Evolutionary conservation across 2,329 filamentous ascomycete species (phyloP).

Genomic region (Cordyceps militaris): DNA sequence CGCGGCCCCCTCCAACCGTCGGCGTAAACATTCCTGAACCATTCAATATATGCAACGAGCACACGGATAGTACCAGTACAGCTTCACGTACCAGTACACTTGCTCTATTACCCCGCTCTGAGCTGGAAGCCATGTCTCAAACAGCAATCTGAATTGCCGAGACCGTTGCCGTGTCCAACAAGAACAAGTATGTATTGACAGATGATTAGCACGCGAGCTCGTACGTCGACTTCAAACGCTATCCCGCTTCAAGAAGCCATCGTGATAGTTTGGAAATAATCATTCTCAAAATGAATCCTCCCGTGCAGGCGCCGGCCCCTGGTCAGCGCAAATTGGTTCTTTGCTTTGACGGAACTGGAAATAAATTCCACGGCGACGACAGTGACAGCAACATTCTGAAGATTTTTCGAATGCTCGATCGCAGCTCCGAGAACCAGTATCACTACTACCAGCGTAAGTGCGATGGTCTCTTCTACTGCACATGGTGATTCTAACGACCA

Average conservation of each 20-base stretch:
- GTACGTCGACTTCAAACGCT: too few species aligned
- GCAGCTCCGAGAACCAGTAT: slow-evolving; percentile 53
- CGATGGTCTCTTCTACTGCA: rapidly evolving
- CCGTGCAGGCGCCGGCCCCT: background rate
- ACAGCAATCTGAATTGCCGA: background rate
- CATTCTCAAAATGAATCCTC: background rate
- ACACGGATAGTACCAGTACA: background rate
- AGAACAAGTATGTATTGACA: too few species aligned
- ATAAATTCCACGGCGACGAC: slow-evolving; percentile 56
- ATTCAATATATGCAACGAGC: background rate
- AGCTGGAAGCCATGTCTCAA: background rate
- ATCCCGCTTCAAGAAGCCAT: background rate
- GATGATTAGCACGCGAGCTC: too few species aligned
- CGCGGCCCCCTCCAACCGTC: too few species aligned
- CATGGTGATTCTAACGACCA: background rate
- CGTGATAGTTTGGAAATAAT: too few species aligned
- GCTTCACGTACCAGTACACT: background rate
- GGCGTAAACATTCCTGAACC: background rate
- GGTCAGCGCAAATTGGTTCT: slow-evolving; percentile 44
- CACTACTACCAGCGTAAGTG: slow-evolving; percentile 56
- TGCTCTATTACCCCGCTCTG: background rate
- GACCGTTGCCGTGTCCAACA: background rate
- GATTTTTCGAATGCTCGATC: slow-evolving; percentile 63
- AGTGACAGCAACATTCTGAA: slow-evolving; percentile 62
- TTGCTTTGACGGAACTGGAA: slow-evolving; percentile 58